Base-by-base conservation (phyloP, 2,329 filamentous ascomycete genomes). In the Magnaporthiopsis incrustans region DNA sequence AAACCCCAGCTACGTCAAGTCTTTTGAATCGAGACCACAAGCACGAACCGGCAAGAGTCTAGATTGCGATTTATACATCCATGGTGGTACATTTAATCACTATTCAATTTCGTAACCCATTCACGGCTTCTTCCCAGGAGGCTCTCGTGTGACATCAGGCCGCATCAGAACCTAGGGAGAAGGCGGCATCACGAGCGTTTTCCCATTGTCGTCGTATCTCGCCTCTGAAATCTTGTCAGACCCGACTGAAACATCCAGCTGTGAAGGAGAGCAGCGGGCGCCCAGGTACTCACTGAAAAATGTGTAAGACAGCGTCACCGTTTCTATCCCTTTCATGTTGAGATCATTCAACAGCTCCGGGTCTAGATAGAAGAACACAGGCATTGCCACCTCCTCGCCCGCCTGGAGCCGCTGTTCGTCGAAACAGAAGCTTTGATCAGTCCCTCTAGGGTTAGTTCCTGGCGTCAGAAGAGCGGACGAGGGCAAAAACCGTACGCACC, bases 331-430 rank as follows among this genome's bases (percentile, higher is more conserved):
- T 77, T 85, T 91, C 94, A 97, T 98, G 68, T 90, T 93, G 62
- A 94, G 80, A 76, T 99, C 95, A 70, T 90, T 93, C 65, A 94
- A 82, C 78, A 99, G 89, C 73, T 98, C 95, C 0, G 95, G 95
- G 73, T 99, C 95, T 68, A 99, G 90, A 77, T 98, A 99, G 78
- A 99, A 99, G 77, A 99, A 99, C 0, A 99, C 96, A 0, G 95
- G 96, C 96, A 99, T 99, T 76, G 99, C 95, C 63, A 99, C 95
- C 59, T 92, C 95, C 82, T 99, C 96, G 59, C 94, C 93, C 7
- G 93, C 93, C 73, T 95, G 94, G 68, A 99, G 77, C 67, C 96
- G 84, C 82, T 99, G 95, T 77, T 92, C 94, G 79, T 99, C 95
- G 72, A 99, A 99, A 77, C 95, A 99, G 77, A 99, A 99, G 61